Evolutionary conservation across 2,329 filamentous ascomycete species (phyloP).

Genomic region (Fusarium temperatum): DNA sequence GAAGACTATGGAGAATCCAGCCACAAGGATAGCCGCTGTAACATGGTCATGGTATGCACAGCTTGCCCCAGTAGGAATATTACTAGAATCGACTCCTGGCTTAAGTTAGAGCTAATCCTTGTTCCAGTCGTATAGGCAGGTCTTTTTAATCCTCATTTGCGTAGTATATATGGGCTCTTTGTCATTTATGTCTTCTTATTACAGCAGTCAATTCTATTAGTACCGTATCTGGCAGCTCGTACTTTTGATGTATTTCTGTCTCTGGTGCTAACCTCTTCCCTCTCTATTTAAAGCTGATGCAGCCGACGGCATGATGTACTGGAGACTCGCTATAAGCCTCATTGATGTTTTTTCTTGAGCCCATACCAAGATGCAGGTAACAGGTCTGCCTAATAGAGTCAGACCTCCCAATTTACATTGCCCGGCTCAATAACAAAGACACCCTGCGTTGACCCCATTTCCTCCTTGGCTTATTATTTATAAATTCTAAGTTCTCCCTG

Average conservation of each 20-base stretch:
- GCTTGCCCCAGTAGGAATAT: rapidly evolving
- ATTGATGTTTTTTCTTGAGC: not conserved
- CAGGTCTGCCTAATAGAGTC: not conserved
- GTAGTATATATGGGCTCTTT: not conserved
- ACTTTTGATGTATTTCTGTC: not conserved
- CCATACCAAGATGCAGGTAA: rapidly evolving
- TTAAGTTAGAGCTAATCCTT: not conserved
- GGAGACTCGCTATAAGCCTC: not conserved
- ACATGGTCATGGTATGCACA: rapidly evolving
- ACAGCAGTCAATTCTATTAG: not conserved
- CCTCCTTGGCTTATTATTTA: not conserved
- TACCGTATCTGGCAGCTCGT: not conserved
- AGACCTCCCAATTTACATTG: not conserved
- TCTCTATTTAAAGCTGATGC: not conserved
- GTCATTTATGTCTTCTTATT: rapidly evolving
- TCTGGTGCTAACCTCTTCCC: not conserved
- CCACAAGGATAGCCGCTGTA: rapidly evolving
- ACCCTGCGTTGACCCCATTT: rapidly evolving
- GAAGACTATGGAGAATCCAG: not conserved
- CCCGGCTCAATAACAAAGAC: rapidly evolving
- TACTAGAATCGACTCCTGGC: rapidly evolving
- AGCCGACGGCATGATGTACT: not conserved
- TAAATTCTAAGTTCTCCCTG: not conserved
- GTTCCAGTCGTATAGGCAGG: not conserved
- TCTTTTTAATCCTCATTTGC: rapidly evolving